A percentile compares a stretch with the other conserved stretches of the same genome.
Conservation (phyloP, 2,329 filamentous ascomycete genomes). For the Fusarium goolgardi region DNA sequence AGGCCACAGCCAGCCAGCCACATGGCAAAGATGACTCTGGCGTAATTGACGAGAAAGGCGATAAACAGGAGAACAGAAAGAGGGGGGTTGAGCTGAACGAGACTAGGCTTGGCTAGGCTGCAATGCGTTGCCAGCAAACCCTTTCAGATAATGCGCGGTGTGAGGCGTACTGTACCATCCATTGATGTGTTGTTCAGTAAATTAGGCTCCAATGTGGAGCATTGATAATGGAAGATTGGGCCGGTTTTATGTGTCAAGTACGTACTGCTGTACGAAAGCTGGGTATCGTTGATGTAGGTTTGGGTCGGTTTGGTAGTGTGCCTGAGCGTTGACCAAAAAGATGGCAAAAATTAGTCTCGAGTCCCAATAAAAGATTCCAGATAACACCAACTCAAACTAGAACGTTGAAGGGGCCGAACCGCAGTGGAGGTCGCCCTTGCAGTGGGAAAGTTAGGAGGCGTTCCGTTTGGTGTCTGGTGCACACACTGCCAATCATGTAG, state of each 20-base stretch:
- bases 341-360: conserved; percentile 9
- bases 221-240: conserved; percentile 5
- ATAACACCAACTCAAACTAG: conserved; percentile 21
- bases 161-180: conserved; percentile 20
- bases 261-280: not conserved
- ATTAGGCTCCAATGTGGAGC: conserved; percentile 32
- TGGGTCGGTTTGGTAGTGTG: conserved; percentile 15
- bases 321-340: conserved; percentile 25
- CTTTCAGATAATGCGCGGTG: conserved; percentile 25
- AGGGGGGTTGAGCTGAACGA: conserved; percentile 15
- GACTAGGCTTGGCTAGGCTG: conserved; percentile 25
- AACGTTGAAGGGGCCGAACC: conserved; percentile 39
- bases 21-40: conserved; percentile 26
- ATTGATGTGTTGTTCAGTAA: conserved; percentile 27
- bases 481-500: conserved; percentile 28
- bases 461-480: conserved; percentile 32
- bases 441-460: conserved; percentile 30
- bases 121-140: conserved; percentile 41
- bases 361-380: conserved; percentile 27
- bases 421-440: conserved; percentile 42
- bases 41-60: conserved; percentile 10
- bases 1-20: conserved; percentile 36
- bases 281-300: not conserved
- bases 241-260: conserved; percentile 4
- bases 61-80: not conserved